Percentiles rank a stretch among this genome's conserved stretches.
These are phyloP conservation scores for Nephelium lappaceum DNA, from an alignment of 345 rosid species.

Conservation along the genomic window DNA sequence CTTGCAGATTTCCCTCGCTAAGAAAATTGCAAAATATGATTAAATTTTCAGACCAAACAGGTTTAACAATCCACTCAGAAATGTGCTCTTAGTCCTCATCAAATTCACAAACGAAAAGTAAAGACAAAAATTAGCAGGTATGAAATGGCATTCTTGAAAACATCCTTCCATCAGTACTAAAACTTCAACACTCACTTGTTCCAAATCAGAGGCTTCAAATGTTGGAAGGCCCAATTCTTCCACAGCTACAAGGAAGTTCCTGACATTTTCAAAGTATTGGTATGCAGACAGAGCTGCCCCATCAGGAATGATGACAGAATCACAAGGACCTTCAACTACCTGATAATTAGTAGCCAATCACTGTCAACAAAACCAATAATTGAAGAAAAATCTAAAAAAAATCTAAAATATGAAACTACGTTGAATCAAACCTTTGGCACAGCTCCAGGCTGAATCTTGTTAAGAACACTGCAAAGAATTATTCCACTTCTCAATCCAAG, in stretches of 20 bases:
- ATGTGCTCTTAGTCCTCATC: background rate
- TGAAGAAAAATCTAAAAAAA: background rate
- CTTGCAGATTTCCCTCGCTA: conserved; percentile 85
- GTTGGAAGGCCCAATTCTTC: conserved; percentile 85
- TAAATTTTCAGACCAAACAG: background rate
- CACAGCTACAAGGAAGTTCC: conserved; percentile 76
- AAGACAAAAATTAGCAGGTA: background rate
- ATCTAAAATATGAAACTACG: background rate
- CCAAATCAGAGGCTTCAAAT: conserved; percentile 90
- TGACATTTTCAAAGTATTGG: conserved; percentile 87
- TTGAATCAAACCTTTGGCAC: conserved; percentile 59
- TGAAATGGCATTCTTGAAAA: background rate
- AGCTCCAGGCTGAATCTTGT: conserved; percentile 83
- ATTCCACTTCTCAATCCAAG: conserved; percentile 91
- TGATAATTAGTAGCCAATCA: conserved; percentile 23
- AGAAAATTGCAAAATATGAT: conserved; percentile 15
- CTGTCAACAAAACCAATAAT: background rate
- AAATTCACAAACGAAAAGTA: background rate
- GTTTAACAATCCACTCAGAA: background rate
- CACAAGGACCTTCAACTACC: conserved; percentile 84
- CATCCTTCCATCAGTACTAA: background rate
- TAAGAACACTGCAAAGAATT: conserved; percentile 79
- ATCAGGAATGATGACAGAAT: conserved; percentile 66
- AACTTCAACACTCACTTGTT: conserved; percentile 51
- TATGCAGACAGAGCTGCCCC: conserved; percentile 91